phyloP scores from a whole-genome alignment of 1,284 basidiomycete genomes.

The Austroboletus niveus region DNA sequence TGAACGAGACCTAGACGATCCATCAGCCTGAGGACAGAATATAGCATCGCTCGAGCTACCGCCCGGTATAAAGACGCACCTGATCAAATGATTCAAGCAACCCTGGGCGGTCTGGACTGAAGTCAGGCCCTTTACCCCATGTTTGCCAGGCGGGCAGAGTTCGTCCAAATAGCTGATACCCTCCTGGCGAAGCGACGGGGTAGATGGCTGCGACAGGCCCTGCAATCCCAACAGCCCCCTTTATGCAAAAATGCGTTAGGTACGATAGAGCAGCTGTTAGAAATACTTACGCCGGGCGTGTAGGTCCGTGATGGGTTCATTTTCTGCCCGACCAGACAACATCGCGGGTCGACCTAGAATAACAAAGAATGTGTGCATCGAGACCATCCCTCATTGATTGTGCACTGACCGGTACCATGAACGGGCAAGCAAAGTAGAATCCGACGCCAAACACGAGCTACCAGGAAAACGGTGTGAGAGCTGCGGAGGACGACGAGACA shows the following conservation, averaged over 20 bases:
- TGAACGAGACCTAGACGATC: conserved; percentile 43
- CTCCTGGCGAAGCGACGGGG: conserved; percentile 63
- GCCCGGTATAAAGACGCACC: conserved; percentile 28
- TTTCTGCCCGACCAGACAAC: conserved; percentile 58
- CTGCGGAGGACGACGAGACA: neutral
- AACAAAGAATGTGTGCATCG: too few relatives aligned
- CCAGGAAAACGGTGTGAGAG: neutral
- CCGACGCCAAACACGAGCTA: conserved; percentile 62
- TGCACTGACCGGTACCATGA: conserved; percentile 51
- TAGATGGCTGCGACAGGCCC: conserved; percentile 64
- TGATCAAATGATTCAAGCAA: conserved; percentile 65
- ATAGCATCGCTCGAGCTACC: too few relatives aligned
- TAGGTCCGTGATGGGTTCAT: conserved; percentile 65
- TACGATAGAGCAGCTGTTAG: neutral
- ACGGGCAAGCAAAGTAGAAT: conserved; percentile 62
- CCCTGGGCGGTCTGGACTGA: conserved; percentile 53
- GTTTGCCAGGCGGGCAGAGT: conserved; percentile 62
- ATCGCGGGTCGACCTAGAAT: conserved; percentile 57
- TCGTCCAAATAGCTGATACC: conserved; percentile 62
- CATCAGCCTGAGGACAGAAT: neutral
- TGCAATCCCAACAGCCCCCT: conserved; percentile 66
- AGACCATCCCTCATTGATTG: too few relatives aligned
- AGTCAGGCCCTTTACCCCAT: conserved; percentile 54
- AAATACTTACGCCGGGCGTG: conserved; percentile 50
- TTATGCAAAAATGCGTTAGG: neutral